Percentiles rank a stretch among this genome's conserved stretches.
These are phyloP conservation scores for Entomortierella beljakovae DNA, from an alignment of 192 early-diverging fungal species.

Conservation along the genomic window DNA sequence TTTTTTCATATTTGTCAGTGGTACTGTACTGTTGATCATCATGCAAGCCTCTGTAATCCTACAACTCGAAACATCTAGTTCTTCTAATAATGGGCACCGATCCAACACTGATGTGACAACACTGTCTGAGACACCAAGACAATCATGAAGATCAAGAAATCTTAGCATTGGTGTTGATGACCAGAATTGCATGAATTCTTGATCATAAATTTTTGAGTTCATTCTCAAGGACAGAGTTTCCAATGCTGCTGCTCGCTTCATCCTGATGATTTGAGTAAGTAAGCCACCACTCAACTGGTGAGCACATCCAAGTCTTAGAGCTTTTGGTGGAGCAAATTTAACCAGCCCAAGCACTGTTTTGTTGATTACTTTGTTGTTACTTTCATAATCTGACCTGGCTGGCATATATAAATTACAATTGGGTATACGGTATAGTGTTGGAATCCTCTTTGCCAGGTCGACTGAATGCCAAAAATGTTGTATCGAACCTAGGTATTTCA, in stretches of 20 bases:
- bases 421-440: not conserved
- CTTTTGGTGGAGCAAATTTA: conserved; percentile 27
- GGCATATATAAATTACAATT: conserved; percentile 19
- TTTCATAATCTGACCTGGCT: conserved; percentile 1
- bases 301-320: conserved; percentile 23
- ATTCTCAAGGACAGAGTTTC: conserved; percentile 20
- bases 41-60: conserved; percentile 25
- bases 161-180: conserved; percentile 31
- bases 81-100: conserved; percentile 38
- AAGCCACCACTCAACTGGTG: conserved; percentile 16
- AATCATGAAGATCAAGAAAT: conserved; percentile 25
- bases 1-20: conserved; percentile 26
- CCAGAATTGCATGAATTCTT: conserved; percentile 39
- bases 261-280: conserved; percentile 17
- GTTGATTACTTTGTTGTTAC: conserved; percentile 46
- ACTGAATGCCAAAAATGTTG: conserved; percentile 37
- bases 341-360: conserved; percentile 27
- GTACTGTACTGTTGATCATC: conserved; percentile 13
- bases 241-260: conserved; percentile 21
- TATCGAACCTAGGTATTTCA: conserved; percentile 21
- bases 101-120: conserved; percentile 14
- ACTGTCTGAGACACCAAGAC: conserved; percentile 16
- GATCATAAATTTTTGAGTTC: conserved; percentile 30
- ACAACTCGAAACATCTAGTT: conserved; percentile 42
- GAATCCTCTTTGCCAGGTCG: conserved; percentile 19